Percentiles rank a stretch among this genome's conserved stretches.
phyloP scores from a whole-genome alignment of 371 early-diverging fungal genomes.

The Apophysomyces elegans region DNA sequence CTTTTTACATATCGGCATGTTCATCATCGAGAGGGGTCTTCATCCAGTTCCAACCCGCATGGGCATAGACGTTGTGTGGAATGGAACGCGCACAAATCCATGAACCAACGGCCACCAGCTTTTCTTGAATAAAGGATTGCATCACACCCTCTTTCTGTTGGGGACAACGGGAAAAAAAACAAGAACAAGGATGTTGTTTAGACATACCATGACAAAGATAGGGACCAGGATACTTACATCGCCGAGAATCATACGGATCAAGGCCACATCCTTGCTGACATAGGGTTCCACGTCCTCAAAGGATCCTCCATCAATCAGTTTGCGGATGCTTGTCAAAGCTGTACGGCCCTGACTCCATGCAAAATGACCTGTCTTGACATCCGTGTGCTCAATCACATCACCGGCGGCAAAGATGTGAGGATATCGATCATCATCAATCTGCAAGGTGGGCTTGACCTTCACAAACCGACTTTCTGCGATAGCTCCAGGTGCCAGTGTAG shows the following conservation, averaged over 20 bases:
- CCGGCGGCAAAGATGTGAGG: conserved; percentile 74
- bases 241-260: conserved; percentile 44
- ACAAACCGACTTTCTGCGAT: conserved; percentile 54
- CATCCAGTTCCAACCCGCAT: conserved; percentile 29
- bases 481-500: conserved; percentile 44
- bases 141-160: conserved; percentile 43
- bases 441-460: conserved; percentile 63
- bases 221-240: conserved; percentile 20
- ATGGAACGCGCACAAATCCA: conserved; percentile 46
- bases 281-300: conserved; percentile 37
- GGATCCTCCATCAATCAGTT: conserved; percentile 31
- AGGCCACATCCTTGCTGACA: conserved; percentile 41
- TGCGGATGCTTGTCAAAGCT: conserved; percentile 33
- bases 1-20: conserved; percentile 17
- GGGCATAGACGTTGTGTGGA: conserved; percentile 41
- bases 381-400: conserved; percentile 56
- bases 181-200: background rate
- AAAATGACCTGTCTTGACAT: conserved; percentile 58
- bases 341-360: conserved; percentile 51
- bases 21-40: conserved; percentile 27
- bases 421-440: conserved; percentile 61
- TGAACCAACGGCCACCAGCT: conserved; percentile 38
- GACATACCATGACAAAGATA: background rate
- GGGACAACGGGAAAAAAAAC: background rate
- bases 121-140: conserved; percentile 44